Percentiles rank a stretch among this genome's conserved stretches.
phyloP scores from a whole-genome alignment of 73 alveolate species.

The Paramecium tetraurelia region DNA sequence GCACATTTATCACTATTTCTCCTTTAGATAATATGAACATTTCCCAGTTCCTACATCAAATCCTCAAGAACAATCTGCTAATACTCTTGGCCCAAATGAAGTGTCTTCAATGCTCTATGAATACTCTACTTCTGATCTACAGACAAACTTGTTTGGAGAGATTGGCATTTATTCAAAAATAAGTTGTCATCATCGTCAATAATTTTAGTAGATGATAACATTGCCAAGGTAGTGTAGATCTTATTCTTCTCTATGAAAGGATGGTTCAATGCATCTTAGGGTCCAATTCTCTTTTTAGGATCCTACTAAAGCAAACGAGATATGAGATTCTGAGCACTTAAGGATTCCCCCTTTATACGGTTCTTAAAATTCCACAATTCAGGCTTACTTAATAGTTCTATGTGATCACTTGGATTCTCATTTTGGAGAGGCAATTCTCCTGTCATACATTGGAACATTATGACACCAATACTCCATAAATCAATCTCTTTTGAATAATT shows the following conservation, averaged over 20 bases:
- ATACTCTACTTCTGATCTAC: background rate
- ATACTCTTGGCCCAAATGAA: background rate
- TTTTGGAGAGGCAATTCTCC: background rate
- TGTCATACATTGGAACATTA: conserved; percentile 4
- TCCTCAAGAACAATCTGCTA: background rate
- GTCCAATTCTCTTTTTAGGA: conserved; percentile 60
- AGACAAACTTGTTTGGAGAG: background rate
- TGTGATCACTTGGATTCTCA: background rate
- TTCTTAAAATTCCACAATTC: background rate
- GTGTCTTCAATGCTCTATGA: background rate
- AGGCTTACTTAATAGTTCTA: background rate
- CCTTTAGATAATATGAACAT: background rate
- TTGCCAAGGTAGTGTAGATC: background rate
- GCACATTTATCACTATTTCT: background rate
- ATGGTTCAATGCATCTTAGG: conserved; percentile 83
- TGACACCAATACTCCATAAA: conserved; percentile 10
- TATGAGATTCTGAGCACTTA: background rate
- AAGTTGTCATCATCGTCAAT: background rate
- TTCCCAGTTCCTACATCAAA: conserved; percentile 4
- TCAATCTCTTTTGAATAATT: conserved; percentile 14
- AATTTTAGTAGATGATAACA: background rate
- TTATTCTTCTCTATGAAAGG: conserved; percentile 72
- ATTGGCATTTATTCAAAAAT: background rate
- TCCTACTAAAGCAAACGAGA: background rate
- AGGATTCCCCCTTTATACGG: background rate